phyloP scores from a whole-genome alignment of 2,329 filamentous ascomycete species.

The Waltergamsia citrina region DNA sequence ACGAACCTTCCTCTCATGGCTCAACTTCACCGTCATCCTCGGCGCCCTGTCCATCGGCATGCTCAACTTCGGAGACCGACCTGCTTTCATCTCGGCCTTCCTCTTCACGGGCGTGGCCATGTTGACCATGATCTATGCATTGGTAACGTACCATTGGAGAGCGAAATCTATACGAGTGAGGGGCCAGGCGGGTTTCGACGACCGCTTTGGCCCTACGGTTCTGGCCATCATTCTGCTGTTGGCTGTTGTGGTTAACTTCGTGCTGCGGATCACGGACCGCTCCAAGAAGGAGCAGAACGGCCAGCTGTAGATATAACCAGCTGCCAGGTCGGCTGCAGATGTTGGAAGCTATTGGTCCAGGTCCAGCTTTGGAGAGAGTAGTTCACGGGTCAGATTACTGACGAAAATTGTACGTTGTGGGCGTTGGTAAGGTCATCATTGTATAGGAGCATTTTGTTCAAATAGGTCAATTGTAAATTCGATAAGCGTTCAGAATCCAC shows the following conservation, averaged over 20 bases:
- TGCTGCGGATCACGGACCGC: constrained; percentile 55
- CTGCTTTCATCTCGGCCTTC: constrained; percentile 88
- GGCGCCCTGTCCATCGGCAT: constrained; percentile 94
- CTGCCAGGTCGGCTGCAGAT: not conserved
- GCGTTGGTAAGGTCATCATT: too few species aligned
- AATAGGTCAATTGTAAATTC: too few species aligned
- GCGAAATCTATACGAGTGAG: constrained; percentile 85
- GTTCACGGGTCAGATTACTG: too few species aligned
- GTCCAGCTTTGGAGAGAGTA: too few species aligned
- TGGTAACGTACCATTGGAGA: constrained; percentile 94
- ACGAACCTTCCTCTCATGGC: constrained; percentile 97
- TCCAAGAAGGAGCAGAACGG: constrained; percentile 26
- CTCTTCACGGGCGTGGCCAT: constrained; percentile 93
- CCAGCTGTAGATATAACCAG: constrained; percentile 9
- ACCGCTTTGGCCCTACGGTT: constrained; percentile 87
- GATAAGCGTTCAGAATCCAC: too few species aligned
- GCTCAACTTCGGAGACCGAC: constrained; percentile 92
- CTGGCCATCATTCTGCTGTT: constrained; percentile 77
- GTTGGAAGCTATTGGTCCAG: not conserved
- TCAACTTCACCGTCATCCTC: constrained; percentile 98
- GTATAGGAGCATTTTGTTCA: not conserved
- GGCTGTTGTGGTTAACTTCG: constrained; percentile 94
- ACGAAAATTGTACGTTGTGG: too few species aligned
- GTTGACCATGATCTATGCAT: constrained; percentile 88
- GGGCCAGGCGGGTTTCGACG: constrained; percentile 93